Evolutionary conservation across 2,329 filamentous ascomycete species (phyloP).

Genomic region (Paramyrothecium sp.): DNA sequence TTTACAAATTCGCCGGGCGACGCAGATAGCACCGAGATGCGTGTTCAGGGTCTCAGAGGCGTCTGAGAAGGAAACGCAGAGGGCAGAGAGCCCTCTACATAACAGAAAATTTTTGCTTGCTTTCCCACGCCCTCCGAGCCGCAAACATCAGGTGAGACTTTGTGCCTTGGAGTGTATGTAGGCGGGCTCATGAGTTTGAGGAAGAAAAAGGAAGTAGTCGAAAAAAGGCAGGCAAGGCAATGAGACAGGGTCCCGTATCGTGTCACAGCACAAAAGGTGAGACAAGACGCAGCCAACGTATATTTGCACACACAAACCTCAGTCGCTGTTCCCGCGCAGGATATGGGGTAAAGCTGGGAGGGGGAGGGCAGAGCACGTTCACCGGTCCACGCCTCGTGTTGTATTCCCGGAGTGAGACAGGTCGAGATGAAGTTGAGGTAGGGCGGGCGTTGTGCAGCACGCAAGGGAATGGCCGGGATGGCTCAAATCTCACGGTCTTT

Average conservation of each 20-base stretch:
- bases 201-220: neutral
- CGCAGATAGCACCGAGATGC: neutral
- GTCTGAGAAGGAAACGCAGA: neutral
- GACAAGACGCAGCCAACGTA: neutral
- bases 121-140: neutral
- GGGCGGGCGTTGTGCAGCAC: too few relatives aligned
- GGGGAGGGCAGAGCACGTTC: too few relatives aligned
- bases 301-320: neutral
- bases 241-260: neutral
- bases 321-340: neutral
- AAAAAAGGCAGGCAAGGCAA: neutral
- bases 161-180: neutral
- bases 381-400: neutral
- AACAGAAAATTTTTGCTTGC: neutral
- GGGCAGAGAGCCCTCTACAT: neutral
- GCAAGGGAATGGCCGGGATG: neutral
- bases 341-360: neutral
- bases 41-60: neutral
- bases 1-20: neutral
- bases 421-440: neutral
- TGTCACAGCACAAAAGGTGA: neutral
- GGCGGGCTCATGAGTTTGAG: neutral
- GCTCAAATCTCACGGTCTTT: neutral
- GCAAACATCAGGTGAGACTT: neutral
- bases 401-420: neutral